These are phyloP conservation scores for Paraconiothyrium sp. DNA, from an alignment of 2,329 filamentous ascomycete species.

Conservation along the genomic window DNA sequence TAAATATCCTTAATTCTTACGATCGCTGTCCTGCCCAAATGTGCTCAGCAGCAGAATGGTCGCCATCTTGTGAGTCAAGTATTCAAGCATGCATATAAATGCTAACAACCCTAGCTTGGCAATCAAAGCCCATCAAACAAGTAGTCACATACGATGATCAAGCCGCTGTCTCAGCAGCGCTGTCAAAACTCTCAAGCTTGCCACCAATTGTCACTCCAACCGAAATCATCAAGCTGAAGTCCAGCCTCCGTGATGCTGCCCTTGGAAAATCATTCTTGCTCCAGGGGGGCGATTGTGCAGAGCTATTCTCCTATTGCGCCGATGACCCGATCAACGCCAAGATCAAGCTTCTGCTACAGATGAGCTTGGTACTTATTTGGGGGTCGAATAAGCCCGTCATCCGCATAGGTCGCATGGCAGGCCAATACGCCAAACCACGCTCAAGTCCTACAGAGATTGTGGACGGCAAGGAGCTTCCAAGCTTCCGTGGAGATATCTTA, in stretches of 20 bases:
- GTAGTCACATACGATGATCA: constrained; percentile 74
- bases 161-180: constrained; percentile 66
- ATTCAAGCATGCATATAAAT: neutral
- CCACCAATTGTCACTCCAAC: constrained; percentile 82
- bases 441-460: constrained; percentile 87
- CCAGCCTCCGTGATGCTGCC: constrained; percentile 84
- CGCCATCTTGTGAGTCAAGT: constrained; percentile 18
- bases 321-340: constrained; percentile 91
- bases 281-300: constrained; percentile 96
- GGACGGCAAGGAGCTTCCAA: constrained; percentile 82
- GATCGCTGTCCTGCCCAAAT: neutral
- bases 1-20: neutral
- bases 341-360: constrained; percentile 95
- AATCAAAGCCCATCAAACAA: constrained; percentile 81
- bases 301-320: constrained; percentile 96
- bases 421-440: constrained; percentile 95
- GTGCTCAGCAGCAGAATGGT: constrained; percentile 18
- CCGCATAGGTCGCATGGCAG: constrained; percentile 93
- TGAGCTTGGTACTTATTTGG: constrained; percentile 96
- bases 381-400: constrained; percentile 84
- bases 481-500: constrained; percentile 93
- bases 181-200: constrained; percentile 71
- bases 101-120: constrained; percentile 67
- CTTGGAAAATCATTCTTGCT: constrained; percentile 91
- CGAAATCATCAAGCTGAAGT: constrained; percentile 83